phyloP scores from a whole-genome alignment of 1,139 yeast genomes.

The Protomyces pachydermus region DNA sequence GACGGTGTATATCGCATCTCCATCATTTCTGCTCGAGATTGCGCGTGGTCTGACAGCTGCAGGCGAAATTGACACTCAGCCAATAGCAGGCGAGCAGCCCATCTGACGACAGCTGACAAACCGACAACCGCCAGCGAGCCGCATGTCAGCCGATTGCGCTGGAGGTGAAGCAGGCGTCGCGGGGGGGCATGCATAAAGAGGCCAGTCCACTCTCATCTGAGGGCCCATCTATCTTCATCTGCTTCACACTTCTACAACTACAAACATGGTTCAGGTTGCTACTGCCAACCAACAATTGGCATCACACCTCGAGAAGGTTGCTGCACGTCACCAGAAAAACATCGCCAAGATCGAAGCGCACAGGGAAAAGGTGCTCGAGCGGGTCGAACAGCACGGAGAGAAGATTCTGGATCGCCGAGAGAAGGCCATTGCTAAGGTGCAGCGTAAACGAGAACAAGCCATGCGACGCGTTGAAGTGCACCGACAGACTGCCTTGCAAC shows the following conservation, averaged over 20 bases:
- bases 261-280: background rate
- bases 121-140: no score
- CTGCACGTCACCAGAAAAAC: background rate
- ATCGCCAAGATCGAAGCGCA: background rate
- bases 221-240: background rate
- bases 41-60: no score
- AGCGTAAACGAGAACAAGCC: background rate
- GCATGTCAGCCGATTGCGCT: no score
- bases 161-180: no score
- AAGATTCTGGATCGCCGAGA: background rate
- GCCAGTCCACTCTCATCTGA: no score
- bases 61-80: no score
- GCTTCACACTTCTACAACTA: background rate
- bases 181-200: no score
- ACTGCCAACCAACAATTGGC: background rate
- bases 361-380: background rate
- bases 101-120: no score
- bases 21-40: no score
- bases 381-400: background rate
- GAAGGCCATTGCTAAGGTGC: background rate
- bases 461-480: background rate
- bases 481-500: background rate
- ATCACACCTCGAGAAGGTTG: background rate
- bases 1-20: no score
- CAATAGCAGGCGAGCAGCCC: no score